Percentiles rank a stretch among this genome's conserved stretches.
Evolutionary conservation across 2,329 filamentous ascomycete species (phyloP).

Genomic region (Cryphonectria nitschkei): DNA sequence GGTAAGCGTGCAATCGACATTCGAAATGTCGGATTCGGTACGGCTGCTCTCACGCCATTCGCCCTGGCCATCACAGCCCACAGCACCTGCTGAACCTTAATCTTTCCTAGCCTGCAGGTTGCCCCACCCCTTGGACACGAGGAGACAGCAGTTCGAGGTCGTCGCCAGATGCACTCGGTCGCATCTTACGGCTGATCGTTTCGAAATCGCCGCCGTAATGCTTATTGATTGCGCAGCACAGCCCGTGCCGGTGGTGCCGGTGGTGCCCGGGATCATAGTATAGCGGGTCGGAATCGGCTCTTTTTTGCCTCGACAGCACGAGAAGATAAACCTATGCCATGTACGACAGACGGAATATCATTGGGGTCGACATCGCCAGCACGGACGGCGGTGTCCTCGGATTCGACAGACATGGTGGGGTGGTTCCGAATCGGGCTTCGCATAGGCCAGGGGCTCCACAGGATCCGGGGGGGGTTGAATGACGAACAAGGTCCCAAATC

Average conservation of each 20-base stretch:
- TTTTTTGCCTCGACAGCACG: neutral
- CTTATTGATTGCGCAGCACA: neutral
- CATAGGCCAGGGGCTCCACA: slow-evolving; percentile 24
- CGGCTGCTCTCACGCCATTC: neutral
- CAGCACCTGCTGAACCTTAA: neutral
- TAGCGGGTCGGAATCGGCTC: neutral
- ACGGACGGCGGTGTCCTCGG: slow-evolving; percentile 4
- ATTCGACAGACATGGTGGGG: slow-evolving; percentile 18
- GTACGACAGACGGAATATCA: neutral
- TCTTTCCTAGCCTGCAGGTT: neutral
- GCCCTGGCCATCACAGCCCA: neutral
- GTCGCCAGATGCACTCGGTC: neutral
- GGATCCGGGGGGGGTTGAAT: slow-evolving; percentile 17
- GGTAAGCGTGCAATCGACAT: neutral
- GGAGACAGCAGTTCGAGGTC: neutral
- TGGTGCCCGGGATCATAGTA: neutral
- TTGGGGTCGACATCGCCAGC: neutral
- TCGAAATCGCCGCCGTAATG: neutral
- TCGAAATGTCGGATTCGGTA: neutral
- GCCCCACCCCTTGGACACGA: neutral
- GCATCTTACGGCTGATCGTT: neutral
- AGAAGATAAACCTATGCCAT: neutral
- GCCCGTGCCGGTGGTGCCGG: neutral
- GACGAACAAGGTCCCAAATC: slow-evolving; percentile 20
- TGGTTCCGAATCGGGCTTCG: slow-evolving; percentile 19